Base-by-base conservation (phyloP, 2,329 filamentous ascomycete species). In the Ceratocystis alfenasii region DNA sequence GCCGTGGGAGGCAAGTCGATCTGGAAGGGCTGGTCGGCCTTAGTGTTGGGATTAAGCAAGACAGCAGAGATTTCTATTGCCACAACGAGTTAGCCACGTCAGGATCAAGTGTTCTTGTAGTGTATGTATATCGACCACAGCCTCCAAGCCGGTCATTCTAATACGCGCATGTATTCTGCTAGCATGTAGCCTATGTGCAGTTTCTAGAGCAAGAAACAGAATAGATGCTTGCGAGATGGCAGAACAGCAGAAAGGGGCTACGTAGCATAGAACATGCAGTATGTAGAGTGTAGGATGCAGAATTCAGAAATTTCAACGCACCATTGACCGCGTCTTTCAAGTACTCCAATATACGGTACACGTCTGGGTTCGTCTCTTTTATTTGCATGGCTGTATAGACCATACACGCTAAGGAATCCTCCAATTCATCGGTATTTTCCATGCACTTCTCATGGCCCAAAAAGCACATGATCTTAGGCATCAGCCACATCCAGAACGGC, bases 401-500 rank as follows among this genome's bases (percentile, higher is more conserved):
- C 45, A 67, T 65, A 22, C 62, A 65, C 30, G 59, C 66, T 63
- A 67, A 41, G 50, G 63, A 67, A 36, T 67, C 66, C 63, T 67
- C 66, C 22, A 67, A 28, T 20, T 65, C 63, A 62, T 67, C 64
- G 20, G 60, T 41, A 22, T 46, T 33, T 20, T 48, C 62, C 41
- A 63, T 15, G 48, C 78, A 83, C 53, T 76, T 74, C 17, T 70
- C 72, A 71, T 81, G 80, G 1, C 83, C 84, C 30, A 87, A 76
- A 69, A 87, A 75, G 67, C 75, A 79, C 69, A 84, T 79, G 55
- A 83, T 75, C 72, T 78, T 82, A 61, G 80, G 87, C 69, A 83
- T 81, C 69, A 83, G 78, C 85, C 85, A 88, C 48, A 82, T 72
- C 80, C 87, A 88, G 53, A 87, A 77, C 3, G 88, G 81, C 68